These are phyloP conservation scores for Penicillium taxi DNA, from an alignment of 495 filamentous ascomycete genomes.

Conservation along the genomic window DNA sequence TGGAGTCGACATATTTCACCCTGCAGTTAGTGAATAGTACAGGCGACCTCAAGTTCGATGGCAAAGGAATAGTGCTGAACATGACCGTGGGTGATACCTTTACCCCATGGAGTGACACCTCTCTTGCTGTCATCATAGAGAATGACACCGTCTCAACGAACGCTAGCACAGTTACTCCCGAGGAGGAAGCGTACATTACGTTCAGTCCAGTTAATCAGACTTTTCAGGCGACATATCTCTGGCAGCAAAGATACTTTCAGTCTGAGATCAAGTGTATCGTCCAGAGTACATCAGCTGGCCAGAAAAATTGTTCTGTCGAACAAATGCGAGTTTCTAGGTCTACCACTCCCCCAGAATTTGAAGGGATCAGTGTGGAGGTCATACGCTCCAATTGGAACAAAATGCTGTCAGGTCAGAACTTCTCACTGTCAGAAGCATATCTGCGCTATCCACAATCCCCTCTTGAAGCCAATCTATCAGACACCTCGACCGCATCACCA, in stretches of 20 bases:
- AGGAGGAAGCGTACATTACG: background rate
- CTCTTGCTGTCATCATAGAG: too few relatives aligned
- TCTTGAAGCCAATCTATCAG: background rate
- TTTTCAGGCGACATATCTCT: background rate
- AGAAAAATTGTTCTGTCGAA: background rate
- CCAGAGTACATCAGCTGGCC: background rate
- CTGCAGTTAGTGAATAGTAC: background rate
- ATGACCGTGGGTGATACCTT: background rate
- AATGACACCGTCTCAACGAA: too few relatives aligned
- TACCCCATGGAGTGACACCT: background rate
- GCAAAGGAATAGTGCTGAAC: background rate
- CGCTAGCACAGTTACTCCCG: background rate
- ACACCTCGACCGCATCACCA: conserved; percentile 1
- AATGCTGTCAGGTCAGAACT: background rate
- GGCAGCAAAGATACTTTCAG: background rate
- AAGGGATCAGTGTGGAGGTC: background rate
- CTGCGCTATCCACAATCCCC: background rate
- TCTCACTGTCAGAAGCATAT: background rate
- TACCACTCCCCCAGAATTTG: background rate
- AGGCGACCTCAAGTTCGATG: background rate
- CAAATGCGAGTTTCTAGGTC: background rate
- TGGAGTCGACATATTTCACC: conserved; percentile 1
- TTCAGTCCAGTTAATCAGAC: background rate
- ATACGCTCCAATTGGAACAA: background rate
- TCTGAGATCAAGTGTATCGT: background rate